A percentile compares a stretch with the other conserved stretches of the same genome.
These are phyloP conservation scores for Amphicarpaea edgeworthii DNA, from an alignment of 306 rosid genomes.

Conservation along the genomic window DNA sequence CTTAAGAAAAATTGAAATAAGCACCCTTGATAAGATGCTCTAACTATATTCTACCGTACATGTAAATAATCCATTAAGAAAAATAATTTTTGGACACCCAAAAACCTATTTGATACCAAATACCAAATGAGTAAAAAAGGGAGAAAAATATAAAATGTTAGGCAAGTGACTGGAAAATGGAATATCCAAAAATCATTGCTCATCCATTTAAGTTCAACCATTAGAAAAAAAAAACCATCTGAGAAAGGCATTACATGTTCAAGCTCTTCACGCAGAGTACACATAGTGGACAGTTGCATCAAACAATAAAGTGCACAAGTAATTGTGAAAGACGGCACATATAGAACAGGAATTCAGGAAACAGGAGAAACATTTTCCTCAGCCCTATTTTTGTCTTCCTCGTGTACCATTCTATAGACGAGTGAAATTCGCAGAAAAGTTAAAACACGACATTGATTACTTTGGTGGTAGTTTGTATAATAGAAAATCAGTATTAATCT, in stretches of 20 bases:
- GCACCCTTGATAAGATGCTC: background rate
- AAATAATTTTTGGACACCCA: too few species aligned
- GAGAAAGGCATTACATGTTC: conserved; percentile 1
- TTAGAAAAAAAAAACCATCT: background rate
- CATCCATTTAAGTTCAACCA: background rate
- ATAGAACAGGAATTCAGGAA: conserved; percentile 1
- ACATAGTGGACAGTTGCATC: conserved; percentile 21
- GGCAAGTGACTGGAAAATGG: too few species aligned
- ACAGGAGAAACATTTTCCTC: conserved; percentile 2
- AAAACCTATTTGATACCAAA: too few species aligned
- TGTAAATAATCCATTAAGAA: background rate
- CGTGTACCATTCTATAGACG: conserved; percentile 1
- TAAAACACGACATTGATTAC: conserved; percentile 36
- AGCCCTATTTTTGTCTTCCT: conserved; percentile 21
- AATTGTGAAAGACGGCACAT: conserved; percentile 7
- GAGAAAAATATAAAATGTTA: too few species aligned
- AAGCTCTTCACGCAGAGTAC: conserved; percentile 27
- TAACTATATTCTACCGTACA: background rate
- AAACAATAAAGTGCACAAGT: background rate
- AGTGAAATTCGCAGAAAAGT: conserved; percentile 20
- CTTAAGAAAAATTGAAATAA: background rate
- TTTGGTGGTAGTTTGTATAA: conserved; percentile 26
- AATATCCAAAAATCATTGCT: too few species aligned
- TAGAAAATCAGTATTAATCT: conserved; percentile 36
- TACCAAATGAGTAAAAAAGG: too few species aligned